Evolutionary conservation across 2,329 filamentous ascomycete species (phyloP).

Genomic region (Hyphodiscus sp.): DNA sequence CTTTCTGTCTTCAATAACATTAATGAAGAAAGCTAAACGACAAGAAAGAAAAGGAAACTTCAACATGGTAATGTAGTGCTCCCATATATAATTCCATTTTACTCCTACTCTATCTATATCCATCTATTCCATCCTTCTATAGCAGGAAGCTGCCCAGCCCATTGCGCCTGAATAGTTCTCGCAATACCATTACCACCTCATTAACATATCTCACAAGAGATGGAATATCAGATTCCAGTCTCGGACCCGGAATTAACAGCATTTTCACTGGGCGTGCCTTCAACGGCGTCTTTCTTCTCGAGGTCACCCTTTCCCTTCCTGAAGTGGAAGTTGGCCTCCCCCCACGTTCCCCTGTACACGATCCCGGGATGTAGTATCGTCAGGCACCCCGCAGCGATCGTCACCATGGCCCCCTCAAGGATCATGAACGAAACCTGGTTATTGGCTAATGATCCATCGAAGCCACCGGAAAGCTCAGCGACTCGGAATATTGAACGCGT

Average conservation of each 20-base stretch:
- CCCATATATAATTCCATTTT: too few relatives aligned
- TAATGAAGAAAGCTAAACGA: too few relatives aligned
- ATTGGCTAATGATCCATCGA: constrained; percentile 41
- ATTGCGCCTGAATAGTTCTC: too few relatives aligned
- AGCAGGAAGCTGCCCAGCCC: too few relatives aligned
- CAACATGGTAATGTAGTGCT: too few relatives aligned
- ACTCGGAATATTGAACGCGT: constrained; percentile 51
- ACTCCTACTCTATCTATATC: too few relatives aligned
- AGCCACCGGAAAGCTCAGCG: constrained; percentile 49
- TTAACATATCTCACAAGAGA: too few relatives aligned
- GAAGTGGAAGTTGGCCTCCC: constrained; percentile 1
- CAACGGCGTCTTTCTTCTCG: background rate
- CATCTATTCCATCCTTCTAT: too few relatives aligned
- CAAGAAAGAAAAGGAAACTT: too few relatives aligned
- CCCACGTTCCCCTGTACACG: constrained; percentile 5
- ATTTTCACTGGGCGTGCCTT: background rate
- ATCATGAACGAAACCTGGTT: constrained; percentile 39
- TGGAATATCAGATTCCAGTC: too few relatives aligned
- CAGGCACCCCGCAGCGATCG: constrained; percentile 23
- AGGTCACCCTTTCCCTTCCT: background rate
- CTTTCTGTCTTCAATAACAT: too few relatives aligned
- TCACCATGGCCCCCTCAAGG: constrained; percentile 36
- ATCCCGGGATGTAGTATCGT: constrained; percentile 30
- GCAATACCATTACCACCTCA: too few relatives aligned
- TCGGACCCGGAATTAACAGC: background rate